A percentile compares a stretch with the other conserved stretches of the same genome.
phyloP scores from a whole-genome alignment of 2,329 filamentous ascomycete species.

The Arthroderma uncinatum region DNA sequence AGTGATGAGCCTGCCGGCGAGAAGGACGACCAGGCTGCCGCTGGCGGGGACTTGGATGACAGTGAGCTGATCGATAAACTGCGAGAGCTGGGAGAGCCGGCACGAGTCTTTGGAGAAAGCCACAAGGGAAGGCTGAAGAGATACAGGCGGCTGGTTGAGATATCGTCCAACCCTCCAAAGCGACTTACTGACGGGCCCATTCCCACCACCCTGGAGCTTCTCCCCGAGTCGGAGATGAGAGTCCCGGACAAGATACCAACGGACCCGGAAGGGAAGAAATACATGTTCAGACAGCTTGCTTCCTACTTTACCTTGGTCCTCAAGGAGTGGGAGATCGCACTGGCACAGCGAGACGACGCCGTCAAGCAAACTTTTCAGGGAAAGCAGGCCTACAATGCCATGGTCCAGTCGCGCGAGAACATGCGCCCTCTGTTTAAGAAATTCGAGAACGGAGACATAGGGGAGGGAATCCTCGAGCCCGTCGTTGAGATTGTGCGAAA shows the following conservation, averaged over 20 bases:
- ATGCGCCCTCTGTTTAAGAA: slow-evolving; percentile 83
- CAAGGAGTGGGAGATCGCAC: slow-evolving; percentile 69
- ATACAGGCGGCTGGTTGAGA: slow-evolving; percentile 51
- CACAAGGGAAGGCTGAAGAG: slow-evolving; percentile 58
- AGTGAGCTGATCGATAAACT: slow-evolving; percentile 59
- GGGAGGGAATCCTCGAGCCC: slow-evolving; percentile 66
- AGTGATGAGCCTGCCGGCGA: slow-evolving; percentile 51
- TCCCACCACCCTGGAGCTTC: slow-evolving; percentile 67
- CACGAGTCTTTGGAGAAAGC: slow-evolving; percentile 67
- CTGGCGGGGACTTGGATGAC: slow-evolving; percentile 32
- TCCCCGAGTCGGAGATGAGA: slow-evolving; percentile 83
- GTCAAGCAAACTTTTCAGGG: slow-evolving; percentile 65
- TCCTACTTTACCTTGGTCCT: slow-evolving; percentile 97
- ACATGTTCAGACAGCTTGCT: slow-evolving; percentile 75
- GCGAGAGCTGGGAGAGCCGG: slow-evolving; percentile 61
- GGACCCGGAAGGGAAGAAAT: slow-evolving; percentile 55
- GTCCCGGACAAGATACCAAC: slow-evolving; percentile 53
- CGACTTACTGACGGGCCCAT: slow-evolving; percentile 63
- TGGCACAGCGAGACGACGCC: slow-evolving; percentile 48
- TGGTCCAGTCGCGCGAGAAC: slow-evolving; percentile 77
- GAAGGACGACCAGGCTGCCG: slow-evolving; percentile 27
- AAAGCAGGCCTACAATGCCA: slow-evolving; percentile 69
- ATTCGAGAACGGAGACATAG: slow-evolving; percentile 69
- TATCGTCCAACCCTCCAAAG: slow-evolving; percentile 27
- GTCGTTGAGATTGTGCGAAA: slow-evolving; percentile 86